These are phyloP conservation scores for Salvia rosmarinus DNA, from an alignment of 257 asterid species.

Conservation along the genomic window DNA sequence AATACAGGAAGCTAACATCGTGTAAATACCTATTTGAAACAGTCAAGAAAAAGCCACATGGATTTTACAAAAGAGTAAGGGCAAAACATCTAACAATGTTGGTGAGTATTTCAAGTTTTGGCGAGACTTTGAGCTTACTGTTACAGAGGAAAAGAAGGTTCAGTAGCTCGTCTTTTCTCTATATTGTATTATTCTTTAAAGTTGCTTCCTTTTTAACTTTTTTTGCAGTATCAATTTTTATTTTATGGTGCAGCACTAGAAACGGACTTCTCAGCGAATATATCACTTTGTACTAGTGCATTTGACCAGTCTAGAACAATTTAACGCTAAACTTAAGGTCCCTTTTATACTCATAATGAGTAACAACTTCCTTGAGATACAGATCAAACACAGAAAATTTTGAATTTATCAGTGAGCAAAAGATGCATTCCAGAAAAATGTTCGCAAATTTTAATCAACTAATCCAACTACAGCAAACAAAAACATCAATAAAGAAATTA, in stretches of 20 bases:
- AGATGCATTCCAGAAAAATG: neutral
- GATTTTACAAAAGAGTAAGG: neutral
- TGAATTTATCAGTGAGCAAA: neutral
- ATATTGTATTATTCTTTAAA: too few species aligned
- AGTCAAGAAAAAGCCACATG: neutral
- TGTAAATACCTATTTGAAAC: neutral
- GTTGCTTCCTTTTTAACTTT: too few species aligned
- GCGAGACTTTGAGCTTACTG: neutral
- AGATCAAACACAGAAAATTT: neutral
- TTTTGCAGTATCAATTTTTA: too few species aligned
- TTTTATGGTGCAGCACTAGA: neutral
- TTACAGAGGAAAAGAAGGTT: neutral
- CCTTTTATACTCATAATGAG: neutral
- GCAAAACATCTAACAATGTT: too few species aligned
- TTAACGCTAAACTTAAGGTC: neutral
- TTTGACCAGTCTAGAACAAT: neutral
- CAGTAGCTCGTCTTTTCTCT: neutral
- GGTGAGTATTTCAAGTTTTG: neutral
- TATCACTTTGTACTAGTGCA: neutral
- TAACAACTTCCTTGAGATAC: neutral
- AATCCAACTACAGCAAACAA: constrained; percentile 3
- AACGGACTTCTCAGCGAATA: neutral
- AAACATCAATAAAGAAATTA: constrained; percentile 1
- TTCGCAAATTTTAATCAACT: neutral
- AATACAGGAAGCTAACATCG: neutral